phyloP scores from a whole-genome alignment of 805 yeast species.

The Zygosaccharomyces siamensis region DNA sequence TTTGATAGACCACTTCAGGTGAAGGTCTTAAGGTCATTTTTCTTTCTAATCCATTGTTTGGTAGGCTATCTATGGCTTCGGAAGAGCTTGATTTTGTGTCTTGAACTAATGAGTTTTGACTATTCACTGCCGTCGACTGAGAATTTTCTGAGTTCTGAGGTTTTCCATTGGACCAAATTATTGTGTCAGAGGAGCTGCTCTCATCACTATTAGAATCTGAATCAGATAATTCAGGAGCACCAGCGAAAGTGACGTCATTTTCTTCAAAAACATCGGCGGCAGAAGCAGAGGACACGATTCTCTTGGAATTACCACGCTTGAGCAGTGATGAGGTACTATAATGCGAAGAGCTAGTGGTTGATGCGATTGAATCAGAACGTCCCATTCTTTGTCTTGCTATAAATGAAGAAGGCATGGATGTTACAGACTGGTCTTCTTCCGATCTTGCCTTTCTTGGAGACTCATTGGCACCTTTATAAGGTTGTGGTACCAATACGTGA shows the following conservation, averaged over 20 bases:
- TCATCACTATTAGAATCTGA: slow-evolving; percentile 43
- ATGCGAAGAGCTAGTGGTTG: slow-evolving; percentile 17
- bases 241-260: slow-evolving; percentile 67
- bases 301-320: slow-evolving; percentile 30
- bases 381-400: slow-evolving; percentile 17
- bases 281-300: slow-evolving; percentile 34
- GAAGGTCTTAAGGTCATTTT: slow-evolving; percentile 86
- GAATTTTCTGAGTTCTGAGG: slow-evolving; percentile 1
- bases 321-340: slow-evolving; percentile 27
- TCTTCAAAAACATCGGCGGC: slow-evolving; percentile 59
- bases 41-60: slow-evolving; percentile 11
- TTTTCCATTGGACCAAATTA: slow-evolving; percentile 15
- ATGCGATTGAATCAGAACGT: slow-evolving; percentile 23
- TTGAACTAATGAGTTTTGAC: not conserved
- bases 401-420: slow-evolving; percentile 13
- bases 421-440: slow-evolving; percentile 10
- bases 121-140: slow-evolving; percentile 1
- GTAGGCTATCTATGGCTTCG: slow-evolving; percentile 7
- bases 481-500: slow-evolving; percentile 41
- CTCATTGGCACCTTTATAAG: slow-evolving; percentile 34
- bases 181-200: slow-evolving; percentile 27
- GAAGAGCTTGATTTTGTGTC: slow-evolving; percentile 6
- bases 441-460: slow-evolving; percentile 10
- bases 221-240: slow-evolving; percentile 57
- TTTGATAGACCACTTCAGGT: slow-evolving; percentile 86